Evolutionary conservation across 495 filamentous ascomycete species (phyloP), one percentile per base, ranked within the genome.

Genomic region (Penicillium malachiteum): DNA sequence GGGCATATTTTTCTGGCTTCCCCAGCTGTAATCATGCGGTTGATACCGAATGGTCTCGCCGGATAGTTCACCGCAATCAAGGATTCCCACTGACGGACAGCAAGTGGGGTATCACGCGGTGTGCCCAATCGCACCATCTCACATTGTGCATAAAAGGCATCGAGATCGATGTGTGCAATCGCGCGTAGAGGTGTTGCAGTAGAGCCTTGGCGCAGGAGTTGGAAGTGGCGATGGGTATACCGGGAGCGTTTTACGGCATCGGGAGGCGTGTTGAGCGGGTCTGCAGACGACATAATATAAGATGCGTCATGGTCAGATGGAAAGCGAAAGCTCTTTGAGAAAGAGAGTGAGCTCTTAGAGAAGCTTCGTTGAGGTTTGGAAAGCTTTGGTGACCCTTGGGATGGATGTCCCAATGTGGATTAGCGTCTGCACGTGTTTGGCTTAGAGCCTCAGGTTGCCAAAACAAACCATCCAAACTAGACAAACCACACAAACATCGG

Each of bases 141-240:
- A 60, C 88, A 96, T 80, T 98, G 94, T 4, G 95, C 94, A 63
- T 98, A 98, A 72, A 97, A 97, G 45, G 93, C 94, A 81, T 98
- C 94, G 58, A 98, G 84, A 68, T 98, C 94, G 55, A 97, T 81
- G 65, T 97, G 94, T 16, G 92, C 90, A 47, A 96, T 85, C 11
- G 92, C 87, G 47, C 94, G 86, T 13, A 98, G 79, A 13, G 92
- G 94, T 47, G 85, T 90, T 5, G 83, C 82, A 0, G 85, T 77
- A 2, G 84, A 86, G 52, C 82, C 89, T 11, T 85, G 79, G 17
- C 84, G 81, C 37, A 97, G 84, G 42, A 91, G 85, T 11, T 80
- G 72, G 17, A 98, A 78, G 33, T 97, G 87, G 44, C 88, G 88
- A 65, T 88, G 91, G 13, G 93, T 97, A 68, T 92, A 96, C 53